Evolutionary conservation across 495 filamentous ascomycete species (phyloP).

Genomic region (Aspergillus affinis): DNA sequence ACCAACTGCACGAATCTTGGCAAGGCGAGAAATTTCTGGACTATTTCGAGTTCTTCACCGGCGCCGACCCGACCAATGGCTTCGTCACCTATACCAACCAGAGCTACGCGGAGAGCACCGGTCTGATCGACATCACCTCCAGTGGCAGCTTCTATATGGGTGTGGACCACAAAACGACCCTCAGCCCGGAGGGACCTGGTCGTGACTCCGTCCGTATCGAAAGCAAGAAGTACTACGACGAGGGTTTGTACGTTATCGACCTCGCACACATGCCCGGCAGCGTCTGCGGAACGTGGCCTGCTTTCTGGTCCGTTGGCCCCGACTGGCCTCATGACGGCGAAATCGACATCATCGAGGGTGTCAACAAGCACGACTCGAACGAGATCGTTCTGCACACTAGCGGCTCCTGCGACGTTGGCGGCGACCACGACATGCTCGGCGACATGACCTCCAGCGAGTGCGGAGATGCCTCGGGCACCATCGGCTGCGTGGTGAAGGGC

Average conservation of each 20-base stretch:
- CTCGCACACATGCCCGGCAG: conserved; percentile 73
- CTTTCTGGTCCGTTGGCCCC: conserved; percentile 73
- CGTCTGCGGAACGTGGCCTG: conserved; percentile 71
- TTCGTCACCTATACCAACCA: conserved; percentile 66
- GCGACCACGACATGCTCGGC: conserved; percentile 48
- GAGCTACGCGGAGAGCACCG: conserved; percentile 50
- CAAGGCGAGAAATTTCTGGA: conserved; percentile 50
- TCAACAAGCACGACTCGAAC: conserved; percentile 65
- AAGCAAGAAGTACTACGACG: conserved; percentile 64
- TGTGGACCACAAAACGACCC: conserved; percentile 44
- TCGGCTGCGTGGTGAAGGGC: conserved; percentile 49
- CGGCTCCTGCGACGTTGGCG: conserved; percentile 58
- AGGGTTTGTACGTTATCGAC: conserved; percentile 72
- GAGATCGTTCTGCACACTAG: conserved; percentile 74
- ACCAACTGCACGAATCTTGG: conserved; percentile 46
- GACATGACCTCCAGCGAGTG: conserved; percentile 54
- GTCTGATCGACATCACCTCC: conserved; percentile 56
- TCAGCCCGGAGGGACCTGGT: conserved; percentile 45
- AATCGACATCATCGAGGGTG: conserved; percentile 90
- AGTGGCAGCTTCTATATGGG: conserved; percentile 52
- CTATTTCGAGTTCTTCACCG: conserved; percentile 49
- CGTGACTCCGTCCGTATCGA: conserved; percentile 67
- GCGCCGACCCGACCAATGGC: conserved; percentile 66
- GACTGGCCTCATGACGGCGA: conserved; percentile 81
- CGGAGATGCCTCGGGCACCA: conserved; percentile 48